Conservation (phyloP, 495 filamentous ascomycete genomes). For the Penicillium ochrochloron region DNA sequence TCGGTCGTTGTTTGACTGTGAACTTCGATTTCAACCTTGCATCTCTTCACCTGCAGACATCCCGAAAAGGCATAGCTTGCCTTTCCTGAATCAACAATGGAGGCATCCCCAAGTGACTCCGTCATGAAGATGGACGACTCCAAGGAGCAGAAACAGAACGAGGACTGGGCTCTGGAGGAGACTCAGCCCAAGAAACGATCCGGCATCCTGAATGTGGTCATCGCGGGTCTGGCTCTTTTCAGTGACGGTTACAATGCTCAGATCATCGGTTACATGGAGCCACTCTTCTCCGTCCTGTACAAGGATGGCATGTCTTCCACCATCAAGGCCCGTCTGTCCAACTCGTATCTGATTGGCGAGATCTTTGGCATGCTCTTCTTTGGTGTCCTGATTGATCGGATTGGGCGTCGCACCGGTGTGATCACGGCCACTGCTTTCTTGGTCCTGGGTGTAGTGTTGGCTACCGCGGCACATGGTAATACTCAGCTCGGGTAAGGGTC, state of each 20-base stretch:
- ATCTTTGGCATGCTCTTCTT: constrained; percentile 46
- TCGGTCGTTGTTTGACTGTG: neutral
- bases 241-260: constrained; percentile 52
- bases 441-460: constrained; percentile 35
- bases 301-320: constrained; percentile 36
- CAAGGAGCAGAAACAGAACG: constrained; percentile 14
- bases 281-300: constrained; percentile 44
- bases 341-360: constrained; percentile 41
- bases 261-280: constrained; percentile 49
- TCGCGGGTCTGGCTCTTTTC: constrained; percentile 45
- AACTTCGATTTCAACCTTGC: neutral
- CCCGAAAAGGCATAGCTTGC: neutral
- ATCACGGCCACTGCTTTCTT: constrained; percentile 34
- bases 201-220: constrained; percentile 38
- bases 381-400: constrained; percentile 35
- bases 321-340: constrained; percentile 40
- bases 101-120: constrained; percentile 20
- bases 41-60: neutral
- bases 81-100: constrained; percentile 15
- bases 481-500: constrained; percentile 32
- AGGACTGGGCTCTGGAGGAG: constrained; percentile 22
- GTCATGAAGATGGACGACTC: constrained; percentile 19
- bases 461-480: constrained; percentile 36
- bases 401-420: constrained; percentile 38
- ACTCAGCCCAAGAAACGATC: constrained; percentile 18